Percentiles rank a stretch among this genome's conserved stretches.
Evolutionary conservation across 805 yeast genomes (phyloP).

Genomic region (Myxozyma kluyveri): DNA sequence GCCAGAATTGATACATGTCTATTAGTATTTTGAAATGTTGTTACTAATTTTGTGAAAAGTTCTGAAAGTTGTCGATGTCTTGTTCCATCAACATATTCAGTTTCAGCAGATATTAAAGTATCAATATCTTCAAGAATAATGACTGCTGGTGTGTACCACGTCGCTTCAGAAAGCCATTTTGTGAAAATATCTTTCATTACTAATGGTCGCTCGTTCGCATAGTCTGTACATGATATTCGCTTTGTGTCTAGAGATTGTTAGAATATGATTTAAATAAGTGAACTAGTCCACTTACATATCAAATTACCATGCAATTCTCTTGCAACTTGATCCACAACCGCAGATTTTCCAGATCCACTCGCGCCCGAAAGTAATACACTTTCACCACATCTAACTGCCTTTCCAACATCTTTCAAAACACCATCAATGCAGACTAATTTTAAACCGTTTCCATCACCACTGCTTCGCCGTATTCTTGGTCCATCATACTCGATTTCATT

Average conservation of each 20-base stretch:
- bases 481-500: conserved; percentile 2
- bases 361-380: conserved; percentile 69
- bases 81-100: conserved; percentile 55
- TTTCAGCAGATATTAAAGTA: conserved; percentile 64
- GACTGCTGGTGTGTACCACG: conserved; percentile 77
- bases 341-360: conserved; percentile 79
- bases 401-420: conserved; percentile 42
- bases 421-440: conserved; percentile 57
- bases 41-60: conserved; percentile 52
- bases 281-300: conserved; percentile 39
- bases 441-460: conserved; percentile 3
- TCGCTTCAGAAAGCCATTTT: conserved; percentile 50
- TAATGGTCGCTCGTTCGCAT: conserved; percentile 54
- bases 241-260: conserved; percentile 36
- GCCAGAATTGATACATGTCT: conserved; percentile 58
- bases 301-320: conserved; percentile 40
- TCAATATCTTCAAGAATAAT: conserved; percentile 78
- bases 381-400: conserved; percentile 46
- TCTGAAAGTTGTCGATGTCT: conserved; percentile 66
- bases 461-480: background rate
- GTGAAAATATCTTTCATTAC: conserved; percentile 46
- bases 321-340: conserved; percentile 48
- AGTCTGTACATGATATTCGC: conserved; percentile 53
- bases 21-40: conserved; percentile 44
- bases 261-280: background rate